Base-by-base conservation (phyloP, 1,284 basidiomycete genomes). In the Microbotryum violaceum region DNA sequence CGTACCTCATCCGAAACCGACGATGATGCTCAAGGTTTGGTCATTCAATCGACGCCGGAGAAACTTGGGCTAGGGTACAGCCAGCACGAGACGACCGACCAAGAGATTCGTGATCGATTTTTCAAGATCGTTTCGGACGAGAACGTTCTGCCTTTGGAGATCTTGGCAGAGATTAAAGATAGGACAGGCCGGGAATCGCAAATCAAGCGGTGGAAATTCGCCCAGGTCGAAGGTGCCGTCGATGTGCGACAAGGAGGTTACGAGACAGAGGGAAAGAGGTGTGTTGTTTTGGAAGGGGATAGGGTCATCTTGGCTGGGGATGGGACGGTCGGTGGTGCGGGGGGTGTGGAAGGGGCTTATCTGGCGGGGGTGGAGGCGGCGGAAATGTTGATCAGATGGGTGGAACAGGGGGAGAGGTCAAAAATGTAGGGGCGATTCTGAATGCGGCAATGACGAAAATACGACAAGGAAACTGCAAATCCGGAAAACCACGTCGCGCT, bases 141-240 rank as follows among this genome's bases (percentile, higher is more conserved):
- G 6, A 2, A 7, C 3, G 25, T 55, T 8, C 14, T 55, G 12
- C 54, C 54, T 23, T 9, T 7, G 5, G 25, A 46, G 3, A 20
- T 46, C 9, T 20, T 55, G 44, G 18, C 45, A 3, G 44, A 29
- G 5, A 46, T 27, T 6, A 27, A 25, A 8, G n/a, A 23, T 3
- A 25, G 29, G 23, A 33, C 4, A 4, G 54, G 54, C 4, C 12
- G 54, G 7, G 44, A 55, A 14, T 46, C 42, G 4, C 54, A 55
- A 27, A 29, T 55, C 27, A 55, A 55, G 54, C 42, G 54, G 7
- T 55, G 54, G 54, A 55, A 55, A 29, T 55, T 55, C 14, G 54
- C 54, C 7, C 54, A 55, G 25, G 54, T 55, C 44, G 44, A 46
- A n/a, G 1, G n/a, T 7, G 37, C 54, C 0, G 44, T 45, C 2